These are phyloP conservation scores for Camellia granthamiana DNA, from an alignment of 148 eudicot genomes.

Conservation along the genomic window DNA sequence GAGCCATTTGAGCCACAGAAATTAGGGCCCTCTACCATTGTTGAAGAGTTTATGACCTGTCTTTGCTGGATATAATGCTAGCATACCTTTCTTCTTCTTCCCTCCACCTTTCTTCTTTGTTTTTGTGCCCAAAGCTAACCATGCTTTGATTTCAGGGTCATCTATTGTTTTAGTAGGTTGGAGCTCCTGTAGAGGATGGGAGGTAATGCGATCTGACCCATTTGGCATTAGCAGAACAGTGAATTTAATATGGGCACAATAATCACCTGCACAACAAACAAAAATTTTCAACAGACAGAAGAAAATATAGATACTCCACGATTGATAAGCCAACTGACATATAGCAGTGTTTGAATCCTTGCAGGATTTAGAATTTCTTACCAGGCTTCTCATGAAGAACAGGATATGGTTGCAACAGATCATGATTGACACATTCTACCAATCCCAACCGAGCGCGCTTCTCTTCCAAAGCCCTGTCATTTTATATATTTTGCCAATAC, in stretches of 20 bases:
- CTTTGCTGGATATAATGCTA: not conserved
- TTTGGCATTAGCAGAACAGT: slow-evolving; percentile 97
- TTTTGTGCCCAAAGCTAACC: slow-evolving; percentile 77
- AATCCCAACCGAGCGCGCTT: slow-evolving; percentile 86
- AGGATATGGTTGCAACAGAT: slow-evolving; percentile 91
- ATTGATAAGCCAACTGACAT: not conserved
- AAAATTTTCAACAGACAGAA: not conserved
- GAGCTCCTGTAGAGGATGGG: slow-evolving; percentile 79
- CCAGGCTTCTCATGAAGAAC: slow-evolving; percentile 96
- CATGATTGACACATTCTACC: slow-evolving; percentile 89
- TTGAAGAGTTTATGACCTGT: not conserved
- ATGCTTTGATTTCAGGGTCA: slow-evolving; percentile 91
- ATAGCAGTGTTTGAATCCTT: not conserved
- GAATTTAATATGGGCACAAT: slow-evolving; percentile 82
- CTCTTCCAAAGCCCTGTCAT: slow-evolving; percentile 81
- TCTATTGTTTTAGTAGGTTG: slow-evolving; percentile 74
- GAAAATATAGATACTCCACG: not conserved
- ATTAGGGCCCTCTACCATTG: too few species aligned
- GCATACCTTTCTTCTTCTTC: slow-evolving; percentile 91
- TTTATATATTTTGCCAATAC: not conserved
- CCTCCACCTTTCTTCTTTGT: slow-evolving; percentile 98
- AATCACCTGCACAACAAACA: slow-evolving; percentile 54
- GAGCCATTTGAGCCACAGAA: too few species aligned
- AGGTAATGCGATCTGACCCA: slow-evolving; percentile 86
- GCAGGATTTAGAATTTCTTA: slow-evolving; percentile 19